Evolutionary conservation across 495 filamentous ascomycete species (phyloP), one percentile per base, ranked within the genome.

Genomic region (Hypomontagnella monticulosa): DNA sequence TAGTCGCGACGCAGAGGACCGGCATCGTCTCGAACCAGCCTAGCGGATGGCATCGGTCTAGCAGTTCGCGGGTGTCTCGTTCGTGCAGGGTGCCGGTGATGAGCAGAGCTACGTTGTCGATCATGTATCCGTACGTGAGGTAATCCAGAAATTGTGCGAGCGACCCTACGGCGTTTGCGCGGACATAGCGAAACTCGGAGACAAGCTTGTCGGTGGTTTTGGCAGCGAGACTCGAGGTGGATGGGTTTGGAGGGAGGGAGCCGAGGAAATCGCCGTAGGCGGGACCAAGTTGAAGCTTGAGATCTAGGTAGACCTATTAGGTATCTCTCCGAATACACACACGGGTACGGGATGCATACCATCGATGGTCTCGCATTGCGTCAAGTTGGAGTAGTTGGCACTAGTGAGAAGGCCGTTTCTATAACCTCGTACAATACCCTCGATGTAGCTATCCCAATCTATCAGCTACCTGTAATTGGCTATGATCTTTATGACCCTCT

Each of bases 1-100:
- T 98, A 42, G 93, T 97, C 27, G 95, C 95, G 11, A 98, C 93
- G 76, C 94, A 97, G 36, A 99, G 89, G 23, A 97, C 94, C 5
- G 95, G 96, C 88, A 99, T 90, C 16, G 95, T 96, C 82, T 98
- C 96, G 78, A 99, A 99, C 93, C 94, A 97, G 57, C 95, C 95
- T 0, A 99, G 86, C 11, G 95, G 96, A 71, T 99, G 96, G 78
- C 96, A 98, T 71, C 95, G 86, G 68, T 97, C 95, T 50, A 99
- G 79, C 66, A 99, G 86, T 79, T 99, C 96, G 40, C 93, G 86
- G 11, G 96, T 99, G 79, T 99, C 96, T 72, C 95, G 88, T 79
- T 98, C 96, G 77, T 98, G 95, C 15, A 99, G 85, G 15, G 96
- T 99, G 63, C 96, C 95, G 36, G 95, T 99, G 77, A 99, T 99